Base-by-base conservation (phyloP, 495 filamentous ascomycete species). In the Aspergillus cristatus region DNA sequence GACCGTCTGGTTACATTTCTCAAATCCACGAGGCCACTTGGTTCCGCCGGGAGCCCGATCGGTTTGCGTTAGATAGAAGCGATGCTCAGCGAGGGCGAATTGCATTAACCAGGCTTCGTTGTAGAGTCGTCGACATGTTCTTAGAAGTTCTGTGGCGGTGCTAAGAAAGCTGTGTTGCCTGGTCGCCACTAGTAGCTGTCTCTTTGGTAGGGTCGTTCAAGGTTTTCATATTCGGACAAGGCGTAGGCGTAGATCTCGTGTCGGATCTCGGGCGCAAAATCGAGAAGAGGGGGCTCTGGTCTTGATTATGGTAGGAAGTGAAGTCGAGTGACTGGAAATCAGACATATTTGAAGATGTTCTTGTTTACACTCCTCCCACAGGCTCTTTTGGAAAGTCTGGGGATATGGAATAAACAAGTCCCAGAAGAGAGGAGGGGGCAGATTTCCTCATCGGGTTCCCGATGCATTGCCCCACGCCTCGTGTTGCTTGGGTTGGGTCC, bases 61-160 rank as follows among this genome's bases (percentile, higher is more conserved):
- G 12, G 2, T 1, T 3, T 10, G 13, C 0, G 43, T 38, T 12
- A 62, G 31, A 30, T 47, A 58, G 35, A 53, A 51, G 1, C 40
- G 24, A 25, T 62, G 54, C 32, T 62, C 53, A 0, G 48, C 42
- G 18, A 43, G 41, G 14, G 46, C 29, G 28, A 54, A 49, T 6
- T 55, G 58, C 39, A 59, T 42, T 22, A 50, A 55, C 55, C 55
- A 59, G 13, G 47, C 39, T 26, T 57, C 54, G 28, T 40, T 34
- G 40, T 54, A 57, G 22, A 50, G 30, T 18, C 22, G 30, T 32
- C 46, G 53, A 25, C 51, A 58, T 2, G 46, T 40, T 15, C 40
- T 46, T 11, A 58, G 43, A 8, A 55, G 35, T 28, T 45, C 48
- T 14, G 45, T 53, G 37, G 32, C 40, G 18, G 35, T 54, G 1